Percentiles rank a stretch among this genome's conserved stretches.
phyloP scores from a whole-genome alignment of 2,329 filamentous ascomycete species.

The Aspergillus unguis region DNA sequence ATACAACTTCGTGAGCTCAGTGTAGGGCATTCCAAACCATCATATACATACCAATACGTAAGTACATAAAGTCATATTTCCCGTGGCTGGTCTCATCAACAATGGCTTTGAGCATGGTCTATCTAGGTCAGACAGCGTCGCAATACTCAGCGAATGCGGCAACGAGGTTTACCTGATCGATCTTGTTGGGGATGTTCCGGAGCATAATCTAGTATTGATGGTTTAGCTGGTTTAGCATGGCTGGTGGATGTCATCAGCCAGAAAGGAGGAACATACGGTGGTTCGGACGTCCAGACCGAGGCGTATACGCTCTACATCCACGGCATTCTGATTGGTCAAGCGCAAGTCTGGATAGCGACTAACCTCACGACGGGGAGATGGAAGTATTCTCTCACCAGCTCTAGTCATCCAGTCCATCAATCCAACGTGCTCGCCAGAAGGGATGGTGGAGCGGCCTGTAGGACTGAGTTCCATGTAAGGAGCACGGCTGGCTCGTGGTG shows the following conservation, averaged over 20 bases:
- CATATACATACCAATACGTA: constrained; percentile 65
- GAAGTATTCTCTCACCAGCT: constrained; percentile 27
- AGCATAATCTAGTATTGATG: constrained; percentile 71
- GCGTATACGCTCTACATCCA: constrained; percentile 44
- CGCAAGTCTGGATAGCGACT: constrained; percentile 28
- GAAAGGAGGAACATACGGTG: constrained; percentile 55
- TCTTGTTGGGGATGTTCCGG: constrained; percentile 89
- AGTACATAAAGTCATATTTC: constrained; percentile 90
- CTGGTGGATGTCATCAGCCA: neutral
- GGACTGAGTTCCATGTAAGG: constrained; percentile 36
- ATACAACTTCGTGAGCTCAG: neutral
- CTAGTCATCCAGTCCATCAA: constrained; percentile 32
- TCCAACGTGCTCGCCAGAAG: constrained; percentile 32
- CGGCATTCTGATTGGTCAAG: constrained; percentile 41
- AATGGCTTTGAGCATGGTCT: constrained; percentile 71
- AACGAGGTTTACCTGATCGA: constrained; percentile 54
- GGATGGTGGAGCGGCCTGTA: constrained; percentile 41
- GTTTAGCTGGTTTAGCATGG: neutral
- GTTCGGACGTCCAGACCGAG: constrained; percentile 70
- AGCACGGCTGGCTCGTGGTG: constrained; percentile 14
- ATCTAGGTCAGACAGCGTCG: constrained; percentile 15
- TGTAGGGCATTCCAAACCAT: neutral
- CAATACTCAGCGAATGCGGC: neutral
- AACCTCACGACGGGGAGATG: constrained; percentile 28
- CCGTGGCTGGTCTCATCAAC: constrained; percentile 76